Conservation (phyloP, 441 rosid genomes). For the Metrosideros polymorpha region DNA sequence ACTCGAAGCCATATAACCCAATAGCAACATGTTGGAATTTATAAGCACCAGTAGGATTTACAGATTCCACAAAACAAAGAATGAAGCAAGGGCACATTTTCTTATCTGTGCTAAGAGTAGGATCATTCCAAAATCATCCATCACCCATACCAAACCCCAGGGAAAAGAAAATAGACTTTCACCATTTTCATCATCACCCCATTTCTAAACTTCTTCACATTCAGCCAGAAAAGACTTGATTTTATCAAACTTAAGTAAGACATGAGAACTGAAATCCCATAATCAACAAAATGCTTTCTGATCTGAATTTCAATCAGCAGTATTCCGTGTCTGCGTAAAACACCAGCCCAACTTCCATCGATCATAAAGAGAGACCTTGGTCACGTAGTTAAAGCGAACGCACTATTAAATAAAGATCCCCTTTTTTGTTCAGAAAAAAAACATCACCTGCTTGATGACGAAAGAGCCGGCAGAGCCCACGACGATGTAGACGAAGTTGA, state of each 20-base stretch:
- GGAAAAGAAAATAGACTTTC: neutral
- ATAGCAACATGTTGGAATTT: neutral
- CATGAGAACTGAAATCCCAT: neutral
- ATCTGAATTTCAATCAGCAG: neutral
- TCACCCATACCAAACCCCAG: neutral
- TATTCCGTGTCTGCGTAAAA: neutral
- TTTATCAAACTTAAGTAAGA: neutral
- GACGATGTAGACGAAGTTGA: constrained; percentile 80
- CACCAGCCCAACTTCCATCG: neutral
- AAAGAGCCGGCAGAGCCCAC: constrained; percentile 49
- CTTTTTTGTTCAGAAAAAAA: neutral
- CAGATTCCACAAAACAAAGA: neutral
- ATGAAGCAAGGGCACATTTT: neutral
- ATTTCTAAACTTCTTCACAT: neutral
- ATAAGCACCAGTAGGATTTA: neutral
- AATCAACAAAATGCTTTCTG: neutral
- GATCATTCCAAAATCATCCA: neutral
- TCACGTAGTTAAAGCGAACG: neutral
- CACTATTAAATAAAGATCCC: no score
- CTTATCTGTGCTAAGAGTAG: neutral
- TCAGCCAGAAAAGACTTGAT: neutral
- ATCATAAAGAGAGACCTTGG: neutral
- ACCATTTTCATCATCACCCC: neutral
- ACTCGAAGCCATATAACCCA: accelerated
- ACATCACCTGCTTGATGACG: constrained; percentile 72